Evolutionary conservation across 495 filamentous ascomycete genomes (phyloP), one percentile per base, ranked within the genome.

Genomic region (Stereocaulon alpinum): DNA sequence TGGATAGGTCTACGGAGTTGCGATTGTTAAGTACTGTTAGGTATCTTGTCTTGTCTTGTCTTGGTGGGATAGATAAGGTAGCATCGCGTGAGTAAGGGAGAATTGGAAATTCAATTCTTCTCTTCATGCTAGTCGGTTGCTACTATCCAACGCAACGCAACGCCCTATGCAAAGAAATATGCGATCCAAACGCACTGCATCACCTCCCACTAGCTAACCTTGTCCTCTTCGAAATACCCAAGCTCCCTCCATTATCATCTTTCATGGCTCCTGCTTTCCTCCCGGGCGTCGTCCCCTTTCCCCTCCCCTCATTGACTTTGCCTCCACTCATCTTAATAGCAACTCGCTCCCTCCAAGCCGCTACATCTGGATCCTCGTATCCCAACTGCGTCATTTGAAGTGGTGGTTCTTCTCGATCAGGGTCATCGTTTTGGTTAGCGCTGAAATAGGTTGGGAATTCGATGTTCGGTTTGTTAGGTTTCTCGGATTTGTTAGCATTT

Each of bases 311-410:
- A 58, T 76, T 73, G 24, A 58, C 65, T 15, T 64, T 61, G 4
- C 71, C 47, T 53, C 75, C 76, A 6, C 75, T 74, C 6, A 77
- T 76, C 56, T 74, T 62, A 3, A 67, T 64, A 24, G 74, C 69
- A 20, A 81, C 74, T 55, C 76, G 70, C 40, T 76, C 72, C 43
- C 77, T 69, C 73, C 77, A 77, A 18, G 76, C 75, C 15, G 71
- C 67, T 9, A 75, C 77, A 37, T 79, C 77, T 6, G 75, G 69
- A 59, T 81, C 77, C 60, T 81, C 76, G 56, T 80, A 81, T 53
- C 75, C 73, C n/a, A 81, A 60, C 64, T 81, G 78, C 42, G 78
- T 81, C 76, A 80, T 74, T 14, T 69, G 70, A 44, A 42, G 22
- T 17, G 59, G 74, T 15, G 67, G 63, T 43, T 73, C 66, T 17